Evolutionary conservation across 805 yeast species (phyloP).

Genomic region (Lipomyces orientalis): DNA sequence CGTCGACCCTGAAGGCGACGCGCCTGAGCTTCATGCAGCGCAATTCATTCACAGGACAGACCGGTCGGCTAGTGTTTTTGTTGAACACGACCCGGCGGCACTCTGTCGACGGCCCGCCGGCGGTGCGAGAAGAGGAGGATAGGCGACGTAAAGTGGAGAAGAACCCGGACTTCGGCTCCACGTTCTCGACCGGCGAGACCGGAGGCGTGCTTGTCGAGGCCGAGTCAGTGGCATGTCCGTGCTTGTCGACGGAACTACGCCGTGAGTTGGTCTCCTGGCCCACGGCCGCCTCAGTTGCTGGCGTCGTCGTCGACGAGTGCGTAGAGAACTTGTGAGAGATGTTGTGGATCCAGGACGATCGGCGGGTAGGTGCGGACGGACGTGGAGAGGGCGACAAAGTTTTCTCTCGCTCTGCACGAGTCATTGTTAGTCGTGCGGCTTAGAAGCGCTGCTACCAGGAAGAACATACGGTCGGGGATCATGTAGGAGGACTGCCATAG

Average conservation of each 20-base stretch:
- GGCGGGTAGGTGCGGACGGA: slow-evolving; percentile 4
- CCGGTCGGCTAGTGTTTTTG: slow-evolving; percentile 26
- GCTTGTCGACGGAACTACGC: not conserved
- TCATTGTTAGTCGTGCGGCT: not conserved
- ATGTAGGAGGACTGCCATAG: slow-evolving; percentile 1
- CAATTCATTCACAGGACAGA: slow-evolving; percentile 33
- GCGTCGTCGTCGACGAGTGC: slow-evolving; percentile 2
- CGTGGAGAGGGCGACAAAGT: not conserved
- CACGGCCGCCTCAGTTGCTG: slow-evolving; percentile 3
- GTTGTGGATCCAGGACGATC: slow-evolving; percentile 30
- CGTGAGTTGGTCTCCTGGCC: slow-evolving; percentile 10
- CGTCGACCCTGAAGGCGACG: slow-evolving; percentile 35
- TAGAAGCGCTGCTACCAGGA: not conserved
- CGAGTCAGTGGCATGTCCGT: not conserved
- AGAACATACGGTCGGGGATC: not conserved
- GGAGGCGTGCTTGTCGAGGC: not conserved
- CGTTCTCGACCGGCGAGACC: slow-evolving; percentile 8
- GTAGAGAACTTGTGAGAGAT: slow-evolving; percentile 17
- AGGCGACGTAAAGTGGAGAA: slow-evolving; percentile 24
- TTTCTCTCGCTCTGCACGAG: not conserved
- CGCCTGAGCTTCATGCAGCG: slow-evolving; percentile 21
- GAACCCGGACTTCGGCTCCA: slow-evolving; percentile 5
- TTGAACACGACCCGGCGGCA: slow-evolving; percentile 32
- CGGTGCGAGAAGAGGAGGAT: slow-evolving; percentile 18
- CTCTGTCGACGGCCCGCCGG: slow-evolving; percentile 6